Conservation (phyloP, 345 rosid genomes). For the Murraya paniculata region DNA sequence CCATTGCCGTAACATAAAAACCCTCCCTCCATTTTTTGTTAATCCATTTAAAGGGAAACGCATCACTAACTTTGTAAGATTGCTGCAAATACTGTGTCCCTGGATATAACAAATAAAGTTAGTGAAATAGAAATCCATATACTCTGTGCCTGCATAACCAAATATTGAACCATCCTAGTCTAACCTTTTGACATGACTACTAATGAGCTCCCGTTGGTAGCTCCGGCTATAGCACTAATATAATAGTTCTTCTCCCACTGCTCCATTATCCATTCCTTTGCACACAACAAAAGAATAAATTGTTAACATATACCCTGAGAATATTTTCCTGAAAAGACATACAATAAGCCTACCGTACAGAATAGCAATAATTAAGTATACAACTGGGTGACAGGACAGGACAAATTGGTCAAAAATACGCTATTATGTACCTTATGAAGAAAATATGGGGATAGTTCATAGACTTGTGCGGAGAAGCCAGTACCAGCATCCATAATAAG, state of each 20-base stretch:
- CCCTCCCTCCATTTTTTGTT: constrained; percentile 98
- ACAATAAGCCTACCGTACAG: not conserved
- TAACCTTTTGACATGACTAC: constrained; percentile 98
- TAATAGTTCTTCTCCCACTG: constrained; percentile 97
- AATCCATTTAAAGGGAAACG: constrained; percentile 95
- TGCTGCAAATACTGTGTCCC: constrained; percentile 84
- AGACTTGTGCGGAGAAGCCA: constrained; percentile 57
- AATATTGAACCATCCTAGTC: not conserved
- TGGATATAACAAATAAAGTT: constrained; percentile 26
- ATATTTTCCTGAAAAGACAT: too few species aligned
- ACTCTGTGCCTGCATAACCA: not conserved
- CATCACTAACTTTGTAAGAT: constrained; percentile 91
- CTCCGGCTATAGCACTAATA: constrained; percentile 83
- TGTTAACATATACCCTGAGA: not conserved
- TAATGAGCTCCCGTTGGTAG: constrained; percentile 78
- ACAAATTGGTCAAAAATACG: not conserved
- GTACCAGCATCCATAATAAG: constrained; percentile 77
- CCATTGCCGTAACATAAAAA: constrained; percentile 88
- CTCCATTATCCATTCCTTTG: constrained; percentile 99
- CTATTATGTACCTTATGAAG: constrained; percentile 49
- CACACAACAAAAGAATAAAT: constrained; percentile 5
- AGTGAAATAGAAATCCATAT: not conserved
- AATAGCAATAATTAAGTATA: not conserved
- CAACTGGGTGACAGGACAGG: not conserved
- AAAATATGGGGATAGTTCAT: constrained; percentile 54